A percentile compares a stretch with the other conserved stretches of the same genome.
Conservation (phyloP, 2,329 filamentous ascomycete genomes). For the Hymenoscyphus scutula region DNA sequence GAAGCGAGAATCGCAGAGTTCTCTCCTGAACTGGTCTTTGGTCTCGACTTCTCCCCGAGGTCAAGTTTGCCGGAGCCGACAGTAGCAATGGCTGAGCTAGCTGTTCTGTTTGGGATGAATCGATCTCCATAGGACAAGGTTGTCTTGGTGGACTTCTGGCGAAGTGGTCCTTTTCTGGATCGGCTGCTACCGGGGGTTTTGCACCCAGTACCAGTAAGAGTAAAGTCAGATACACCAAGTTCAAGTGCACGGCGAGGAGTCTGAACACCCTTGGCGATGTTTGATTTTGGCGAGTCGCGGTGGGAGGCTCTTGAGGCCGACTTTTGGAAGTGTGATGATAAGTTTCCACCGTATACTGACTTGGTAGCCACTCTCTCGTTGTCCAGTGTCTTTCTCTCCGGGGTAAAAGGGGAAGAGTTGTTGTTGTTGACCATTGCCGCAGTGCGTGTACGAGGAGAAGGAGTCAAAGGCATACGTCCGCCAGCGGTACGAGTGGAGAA, state of each 20-base stretch:
- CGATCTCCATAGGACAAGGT: conserved; percentile 81
- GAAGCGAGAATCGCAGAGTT: conserved; percentile 74
- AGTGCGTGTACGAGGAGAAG: conserved; percentile 72
- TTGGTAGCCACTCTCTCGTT: conserved; percentile 56
- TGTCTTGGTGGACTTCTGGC: conserved; percentile 66
- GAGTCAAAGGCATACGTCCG: conserved; percentile 90
- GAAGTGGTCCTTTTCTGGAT: conserved; percentile 52
- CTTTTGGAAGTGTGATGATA: conserved; percentile 76
- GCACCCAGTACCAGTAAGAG: conserved; percentile 78
- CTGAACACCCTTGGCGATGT: conserved; percentile 73
- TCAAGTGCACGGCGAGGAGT: conserved; percentile 83
- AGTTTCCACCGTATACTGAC: conserved; percentile 77
- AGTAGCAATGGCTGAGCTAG: conserved; percentile 84
- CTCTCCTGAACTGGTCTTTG: conserved; percentile 69
- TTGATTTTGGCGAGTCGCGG: conserved; percentile 92
- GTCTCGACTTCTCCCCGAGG: conserved; percentile 63
- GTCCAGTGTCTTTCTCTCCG: conserved; percentile 56
- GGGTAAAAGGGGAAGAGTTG: conserved; percentile 75
- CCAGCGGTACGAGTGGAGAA: conserved; percentile 92
- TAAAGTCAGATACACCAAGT: conserved; percentile 89
- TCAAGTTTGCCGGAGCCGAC: conserved; percentile 82
- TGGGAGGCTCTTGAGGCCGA: conserved; percentile 63
- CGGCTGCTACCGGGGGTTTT: conserved; percentile 60
- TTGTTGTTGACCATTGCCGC: conserved; percentile 52
- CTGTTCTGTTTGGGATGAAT: conserved; percentile 91